Conservation (phyloP, 2,329 filamentous ascomycete genomes). For the Fusarium caatingaense region DNA sequence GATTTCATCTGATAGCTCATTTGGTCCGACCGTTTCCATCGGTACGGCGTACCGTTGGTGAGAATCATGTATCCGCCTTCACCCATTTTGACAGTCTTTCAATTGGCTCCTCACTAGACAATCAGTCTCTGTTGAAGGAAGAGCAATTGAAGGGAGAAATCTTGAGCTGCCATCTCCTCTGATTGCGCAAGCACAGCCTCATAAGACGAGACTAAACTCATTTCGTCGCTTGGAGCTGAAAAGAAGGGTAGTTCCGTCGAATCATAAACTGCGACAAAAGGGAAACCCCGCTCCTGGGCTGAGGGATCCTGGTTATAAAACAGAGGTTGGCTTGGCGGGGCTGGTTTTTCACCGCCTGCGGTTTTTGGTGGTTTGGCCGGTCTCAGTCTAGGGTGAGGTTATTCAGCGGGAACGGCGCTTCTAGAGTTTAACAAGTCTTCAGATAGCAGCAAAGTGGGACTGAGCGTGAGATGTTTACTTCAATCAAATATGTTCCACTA, state of each 20-base stretch:
- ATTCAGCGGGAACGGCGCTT: not conserved
- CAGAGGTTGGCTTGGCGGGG: not conserved
- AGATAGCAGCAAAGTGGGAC: not conserved
- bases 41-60: conserved; percentile 20
- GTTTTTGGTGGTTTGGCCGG: not conserved
- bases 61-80: conserved; percentile 9
- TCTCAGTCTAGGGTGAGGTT: not conserved
- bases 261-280: not conserved
- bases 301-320: not conserved
- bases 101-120: not conserved
- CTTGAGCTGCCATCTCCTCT: not conserved
- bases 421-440: not conserved
- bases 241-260: not conserved
- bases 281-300: not conserved
- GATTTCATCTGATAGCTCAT: conserved; percentile 19
- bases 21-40: conserved; percentile 10
- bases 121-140: too few species aligned
- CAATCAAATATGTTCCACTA: not conserved
- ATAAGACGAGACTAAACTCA: not conserved
- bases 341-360: not conserved
- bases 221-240: conserved; percentile 1
- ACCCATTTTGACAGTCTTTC: not conserved
- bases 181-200: conserved; percentile 8
- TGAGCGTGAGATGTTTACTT: too few species aligned
- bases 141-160: not conserved